These are phyloP conservation scores for Ophidiomyces ophidiicola DNA, from an alignment of 2,329 filamentous ascomycete species.

Conservation along the genomic window DNA sequence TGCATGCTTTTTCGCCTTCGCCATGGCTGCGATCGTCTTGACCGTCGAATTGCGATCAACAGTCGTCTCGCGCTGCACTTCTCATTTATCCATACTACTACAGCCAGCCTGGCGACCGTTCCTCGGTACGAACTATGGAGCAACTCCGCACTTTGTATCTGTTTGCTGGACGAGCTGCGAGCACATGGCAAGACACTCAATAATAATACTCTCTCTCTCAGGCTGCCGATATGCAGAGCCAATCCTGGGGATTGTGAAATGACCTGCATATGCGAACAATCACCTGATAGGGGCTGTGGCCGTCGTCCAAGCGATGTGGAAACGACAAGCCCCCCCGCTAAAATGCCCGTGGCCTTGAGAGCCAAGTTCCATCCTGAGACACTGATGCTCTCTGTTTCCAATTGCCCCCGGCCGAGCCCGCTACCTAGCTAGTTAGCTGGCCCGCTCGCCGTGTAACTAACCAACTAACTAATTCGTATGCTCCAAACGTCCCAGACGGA, in stretches of 20 bases:
- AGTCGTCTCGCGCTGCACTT: too few species aligned
- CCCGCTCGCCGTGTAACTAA: too few species aligned
- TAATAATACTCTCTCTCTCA: background rate
- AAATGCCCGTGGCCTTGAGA: background rate
- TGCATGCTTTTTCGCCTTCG: too few species aligned
- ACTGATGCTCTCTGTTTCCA: background rate
- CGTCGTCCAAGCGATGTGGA: background rate
- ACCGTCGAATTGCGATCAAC: too few species aligned
- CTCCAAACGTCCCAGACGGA: too few species aligned
- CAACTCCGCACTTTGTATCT: background rate
- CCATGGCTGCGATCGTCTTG: too few species aligned
- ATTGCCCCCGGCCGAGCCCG: background rate
- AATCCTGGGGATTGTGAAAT: slow-evolving; percentile 2
- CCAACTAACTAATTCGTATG: too few species aligned
- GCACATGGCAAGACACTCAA: too few species aligned
- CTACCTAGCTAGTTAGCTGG: background rate
- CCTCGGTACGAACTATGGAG: too few species aligned
- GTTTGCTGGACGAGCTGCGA: slow-evolving; percentile 1
- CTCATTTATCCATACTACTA: too few species aligned
- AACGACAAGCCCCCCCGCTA: background rate
- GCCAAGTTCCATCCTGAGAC: slow-evolving; percentile 10
- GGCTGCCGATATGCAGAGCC: background rate
- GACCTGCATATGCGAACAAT: slow-evolving; percentile 5
- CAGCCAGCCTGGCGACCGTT: too few species aligned
- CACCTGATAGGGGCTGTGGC: slow-evolving; percentile 1